Evolutionary conservation across 805 yeast species (phyloP), one percentile per base, ranked within the genome.

Genomic region (Metschnikowia peoriensis): DNA sequence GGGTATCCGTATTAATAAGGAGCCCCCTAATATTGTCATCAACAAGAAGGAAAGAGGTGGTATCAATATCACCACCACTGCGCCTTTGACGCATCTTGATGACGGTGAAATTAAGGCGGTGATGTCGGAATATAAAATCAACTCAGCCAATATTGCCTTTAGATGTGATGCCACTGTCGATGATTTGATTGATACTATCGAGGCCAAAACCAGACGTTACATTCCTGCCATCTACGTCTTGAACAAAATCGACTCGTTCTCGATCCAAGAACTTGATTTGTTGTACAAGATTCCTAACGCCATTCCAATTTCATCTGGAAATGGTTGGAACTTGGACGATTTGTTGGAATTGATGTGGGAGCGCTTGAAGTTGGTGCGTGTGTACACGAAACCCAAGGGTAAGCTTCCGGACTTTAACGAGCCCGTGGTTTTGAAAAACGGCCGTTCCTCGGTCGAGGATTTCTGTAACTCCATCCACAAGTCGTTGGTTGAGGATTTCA

Each of bases 141-240:
- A 92, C 69, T 88, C 96, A 44, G 98, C 99, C 14, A 97, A 94
- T 69, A 88, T 94, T 60, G 94, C 97, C 1, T 87, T 94, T 74
- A 79, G 99, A 67, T 92, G 98, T 69, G 99, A 94, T 70, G 99
- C 99, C 22, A 89, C 97, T 0, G 96, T 96, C 17, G 99, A 94
- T 67, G 99, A 94, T 66, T 76, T 94, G 62, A 94, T 94, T 62
- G 99, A 94, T 68, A 89, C 92, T 11, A 81, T 94, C 50, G 99
- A 94, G 73, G 92, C 88, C 5, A 86, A 88, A 52, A 84, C 89
- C 63, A 85, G 99, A 75, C 85, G 89, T 68, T 94, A 94, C 70
- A 90, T 94, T 60, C 99, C 99, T 2, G 98, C 97, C 1, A 78
- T 94, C 51, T 94, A 94, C 66, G 97, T 91, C 44, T 77, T 94